Conservation (phyloP, 352 stramenopile genomes). For the Globisporangium paddicum region DNA sequence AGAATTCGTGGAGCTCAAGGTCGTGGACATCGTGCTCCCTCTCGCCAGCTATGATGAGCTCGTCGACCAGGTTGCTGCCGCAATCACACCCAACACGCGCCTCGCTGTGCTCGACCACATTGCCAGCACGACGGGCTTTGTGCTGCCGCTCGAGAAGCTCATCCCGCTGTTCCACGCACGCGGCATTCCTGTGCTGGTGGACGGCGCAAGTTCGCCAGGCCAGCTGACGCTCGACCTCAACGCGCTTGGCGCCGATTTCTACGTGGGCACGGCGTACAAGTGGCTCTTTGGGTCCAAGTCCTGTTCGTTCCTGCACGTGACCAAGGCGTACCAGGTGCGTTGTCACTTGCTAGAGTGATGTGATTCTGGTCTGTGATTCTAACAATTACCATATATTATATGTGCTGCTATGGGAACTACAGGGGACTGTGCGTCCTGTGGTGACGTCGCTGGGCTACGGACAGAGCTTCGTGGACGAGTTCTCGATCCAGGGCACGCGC, state of each 20-base stretch:
- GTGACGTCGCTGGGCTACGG: slow-evolving; percentile 80
- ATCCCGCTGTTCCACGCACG: slow-evolving; percentile 76
- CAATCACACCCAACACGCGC: slow-evolving; percentile 81
- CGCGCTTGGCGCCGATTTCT: slow-evolving; percentile 70
- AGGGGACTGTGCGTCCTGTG: slow-evolving; percentile 58
- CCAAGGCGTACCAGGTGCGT: slow-evolving; percentile 54
- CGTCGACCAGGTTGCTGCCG: slow-evolving; percentile 59
- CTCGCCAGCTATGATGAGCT: slow-evolving; percentile 66
- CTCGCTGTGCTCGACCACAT: slow-evolving; percentile 84
- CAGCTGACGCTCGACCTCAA: slow-evolving; percentile 70
- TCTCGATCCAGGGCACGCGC: slow-evolving; percentile 75
- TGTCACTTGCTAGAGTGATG: neutral
- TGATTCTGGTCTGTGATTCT: neutral
- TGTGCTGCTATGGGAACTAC: slow-evolving; percentile 21
- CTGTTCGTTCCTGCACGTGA: slow-evolving; percentile 82
- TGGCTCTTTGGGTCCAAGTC: slow-evolving; percentile 87
- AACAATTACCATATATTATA: neutral
- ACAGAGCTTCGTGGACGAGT: slow-evolving; percentile 81
- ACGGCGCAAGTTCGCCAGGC: slow-evolving; percentile 70
- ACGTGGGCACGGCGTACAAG: slow-evolving; percentile 82
- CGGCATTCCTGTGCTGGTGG: slow-evolving; percentile 75
- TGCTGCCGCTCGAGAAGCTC: slow-evolving; percentile 77
- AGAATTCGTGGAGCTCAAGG: slow-evolving; percentile 86
- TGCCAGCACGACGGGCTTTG: slow-evolving; percentile 66
- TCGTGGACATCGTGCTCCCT: slow-evolving; percentile 73